Conservation (phyloP, 495 filamentous ascomycete species). For the Neurospora sp. region DNA sequence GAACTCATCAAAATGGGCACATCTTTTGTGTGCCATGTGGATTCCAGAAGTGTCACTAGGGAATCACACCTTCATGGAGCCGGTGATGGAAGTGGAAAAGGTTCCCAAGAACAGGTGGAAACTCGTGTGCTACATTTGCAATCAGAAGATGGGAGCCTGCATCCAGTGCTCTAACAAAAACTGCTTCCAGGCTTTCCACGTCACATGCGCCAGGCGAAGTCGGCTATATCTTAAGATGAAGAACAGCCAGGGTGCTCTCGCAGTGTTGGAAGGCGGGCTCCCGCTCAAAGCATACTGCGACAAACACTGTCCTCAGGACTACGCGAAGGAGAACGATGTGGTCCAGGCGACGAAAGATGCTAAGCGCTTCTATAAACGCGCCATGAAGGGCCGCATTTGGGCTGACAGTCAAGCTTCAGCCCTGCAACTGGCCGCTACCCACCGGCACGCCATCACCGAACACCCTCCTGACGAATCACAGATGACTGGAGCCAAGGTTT, state of each 20-base stretch:
- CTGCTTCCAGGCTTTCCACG: slow-evolving; percentile 97
- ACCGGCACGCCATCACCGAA: slow-evolving; percentile 48
- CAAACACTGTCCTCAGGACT: slow-evolving; percentile 86
- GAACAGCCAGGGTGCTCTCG: slow-evolving; percentile 65
- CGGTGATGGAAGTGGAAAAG: slow-evolving; percentile 94
- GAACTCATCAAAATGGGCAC: slow-evolving; percentile 87
- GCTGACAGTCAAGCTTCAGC: slow-evolving; percentile 83
- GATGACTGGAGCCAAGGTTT: slow-evolving; percentile 41
- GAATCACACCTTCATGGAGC: slow-evolving; percentile 97
- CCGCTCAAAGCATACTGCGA: slow-evolving; percentile 92
- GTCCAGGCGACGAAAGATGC: slow-evolving; percentile 38
- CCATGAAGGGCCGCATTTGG: slow-evolving; percentile 81
- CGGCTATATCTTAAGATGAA: slow-evolving; percentile 95
- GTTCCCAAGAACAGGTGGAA: slow-evolving; percentile 92
- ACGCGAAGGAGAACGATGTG: slow-evolving; percentile 75
- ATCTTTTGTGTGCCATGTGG: slow-evolving; percentile 95
- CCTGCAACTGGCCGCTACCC: slow-evolving; percentile 61
- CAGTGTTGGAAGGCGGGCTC: slow-evolving; percentile 72
- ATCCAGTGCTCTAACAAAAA: slow-evolving; percentile 97
- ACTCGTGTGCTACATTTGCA: slow-evolving; percentile 91
- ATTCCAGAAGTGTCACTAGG: slow-evolving; percentile 93
- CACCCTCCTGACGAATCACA: slow-evolving; percentile 47
- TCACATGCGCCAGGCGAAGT: slow-evolving; percentile 85
- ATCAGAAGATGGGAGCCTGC: slow-evolving; percentile 93
- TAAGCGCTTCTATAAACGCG: slow-evolving; percentile 70